phyloP scores from a whole-genome alignment of 805 yeast species.

The Wickerhamiella sorbophila region DNA sequence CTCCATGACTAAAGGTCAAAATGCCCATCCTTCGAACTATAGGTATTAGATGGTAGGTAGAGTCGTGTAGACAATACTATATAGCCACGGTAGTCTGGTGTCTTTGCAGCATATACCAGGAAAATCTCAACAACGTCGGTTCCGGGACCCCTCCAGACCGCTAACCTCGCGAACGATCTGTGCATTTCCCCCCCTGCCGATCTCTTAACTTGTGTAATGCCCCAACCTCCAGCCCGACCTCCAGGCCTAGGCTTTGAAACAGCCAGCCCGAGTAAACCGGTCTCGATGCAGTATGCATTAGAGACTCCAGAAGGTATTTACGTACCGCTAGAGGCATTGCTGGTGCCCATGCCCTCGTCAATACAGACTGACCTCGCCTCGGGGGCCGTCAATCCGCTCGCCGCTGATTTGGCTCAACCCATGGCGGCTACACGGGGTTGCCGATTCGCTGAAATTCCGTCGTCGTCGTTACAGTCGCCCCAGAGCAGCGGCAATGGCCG shows the following conservation, averaged over 20 bases:
- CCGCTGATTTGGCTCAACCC: conserved; percentile 21
- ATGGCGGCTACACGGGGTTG: conserved; percentile 17
- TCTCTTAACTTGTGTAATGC: too few relatives aligned
- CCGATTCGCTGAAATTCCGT: not conserved
- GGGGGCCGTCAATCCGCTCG: conserved; percentile 23
- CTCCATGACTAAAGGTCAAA: conserved; percentile 1
- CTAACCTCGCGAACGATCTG: too few relatives aligned
- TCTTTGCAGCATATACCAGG: too few relatives aligned
- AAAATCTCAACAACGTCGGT: too few relatives aligned
- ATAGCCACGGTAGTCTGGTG: too few relatives aligned
- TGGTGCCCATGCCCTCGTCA: conserved; percentile 25
- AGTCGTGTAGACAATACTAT: too few relatives aligned
- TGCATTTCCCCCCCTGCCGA: too few relatives aligned
- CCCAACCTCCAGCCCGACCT: not conserved
- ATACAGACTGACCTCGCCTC: conserved; percentile 26
- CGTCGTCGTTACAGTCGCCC: too few relatives aligned
- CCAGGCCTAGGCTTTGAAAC: not conserved
- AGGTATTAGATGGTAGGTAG: too few relatives aligned
- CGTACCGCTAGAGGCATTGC: conserved; percentile 14
- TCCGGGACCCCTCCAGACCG: too few relatives aligned
- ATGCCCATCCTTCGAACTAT: too few relatives aligned
- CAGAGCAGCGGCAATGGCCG: not conserved
- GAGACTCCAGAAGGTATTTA: conserved; percentile 23
- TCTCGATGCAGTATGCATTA: conserved; percentile 3
- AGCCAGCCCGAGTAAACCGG: not conserved